Evolutionary conservation across 441 rosid species (phyloP), one percentile per base, ranked within the genome.

Genomic region (Hura crepitans): DNA sequence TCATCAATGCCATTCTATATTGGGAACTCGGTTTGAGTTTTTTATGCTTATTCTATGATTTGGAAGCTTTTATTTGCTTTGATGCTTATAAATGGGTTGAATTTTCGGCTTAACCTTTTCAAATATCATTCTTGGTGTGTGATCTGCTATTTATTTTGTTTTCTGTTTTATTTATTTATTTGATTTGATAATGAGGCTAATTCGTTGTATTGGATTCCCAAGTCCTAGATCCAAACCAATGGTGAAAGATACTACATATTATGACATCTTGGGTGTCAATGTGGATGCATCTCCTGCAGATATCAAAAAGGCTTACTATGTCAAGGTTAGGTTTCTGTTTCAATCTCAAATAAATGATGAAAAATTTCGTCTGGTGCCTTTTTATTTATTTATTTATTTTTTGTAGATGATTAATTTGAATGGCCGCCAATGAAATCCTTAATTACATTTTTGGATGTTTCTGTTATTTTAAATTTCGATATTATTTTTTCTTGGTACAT

Each of bases 221-320:
- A 62, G 45, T 59, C 14, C 20, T 66, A 55, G 51, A 6, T 53
- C 27, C 47, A 75, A 47, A 65, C 68, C 72, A 53, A 90, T 90
- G 97, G 94, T 83, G 85, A 87, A 84, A 64, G 97, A 92, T 31
- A 83, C 76, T 14, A 65, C 85, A 1, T 95, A 86, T 57, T 95
- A 95, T 68, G 93, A 92, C 51, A 57, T 84, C 65, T 82, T 95
- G 86, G 95, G 86, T 71, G 87, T 92, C 69, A 74, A 60, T n/a
- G 85, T 81, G 68, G 91, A 88, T 70, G 92, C 97, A 8, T 82
- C 99, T 0, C 61, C 93, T 3, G 88, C 89, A 45, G 96, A 92
- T 71, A 95, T 92, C 72, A 95, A 92, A 85, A 95, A 90, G 84
- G 99, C 99, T 72, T 95, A 90, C 78, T 87, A 89, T 68, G 69